Conservation (phyloP, 345 rosid species). For the Adansonia digitata region DNA sequence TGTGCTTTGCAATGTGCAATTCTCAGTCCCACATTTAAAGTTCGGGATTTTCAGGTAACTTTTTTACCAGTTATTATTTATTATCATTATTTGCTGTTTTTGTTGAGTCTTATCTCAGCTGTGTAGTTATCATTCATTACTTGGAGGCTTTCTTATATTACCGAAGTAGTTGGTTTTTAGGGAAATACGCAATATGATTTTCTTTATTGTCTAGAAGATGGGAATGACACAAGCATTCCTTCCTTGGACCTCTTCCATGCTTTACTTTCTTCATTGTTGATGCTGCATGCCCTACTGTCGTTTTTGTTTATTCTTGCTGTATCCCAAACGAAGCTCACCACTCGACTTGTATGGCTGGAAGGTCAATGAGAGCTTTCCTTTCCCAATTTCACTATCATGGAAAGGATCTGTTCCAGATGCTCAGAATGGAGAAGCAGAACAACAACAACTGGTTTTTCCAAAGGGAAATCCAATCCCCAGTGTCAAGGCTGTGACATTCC, state of each 20-base stretch:
- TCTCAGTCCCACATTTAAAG: conserved; percentile 95
- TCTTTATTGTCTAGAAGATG: background rate
- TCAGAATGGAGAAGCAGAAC: conserved; percentile 56
- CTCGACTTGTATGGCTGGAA: conserved; percentile 15
- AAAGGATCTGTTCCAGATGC: conserved; percentile 67
- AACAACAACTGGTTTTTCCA: conserved; percentile 76
- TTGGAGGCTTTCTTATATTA: background rate
- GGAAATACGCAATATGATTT: background rate
- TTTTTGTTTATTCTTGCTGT: background rate
- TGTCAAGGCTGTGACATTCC: conserved; percentile 77
- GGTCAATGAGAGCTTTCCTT: conserved; percentile 90
- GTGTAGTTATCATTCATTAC: background rate
- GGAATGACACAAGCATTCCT: no score
- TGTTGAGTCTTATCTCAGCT: background rate
- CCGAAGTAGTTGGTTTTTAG: background rate
- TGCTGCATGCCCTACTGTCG: background rate
- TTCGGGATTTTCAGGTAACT: conserved; percentile 91
- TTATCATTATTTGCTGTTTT: background rate
- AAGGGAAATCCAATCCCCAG: conserved; percentile 89
- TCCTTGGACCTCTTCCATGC: background rate
- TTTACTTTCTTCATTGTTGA: background rate
- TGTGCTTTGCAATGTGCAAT: conserved; percentile 93
- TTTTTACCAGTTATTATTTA: background rate
- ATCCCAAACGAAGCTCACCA: background rate
- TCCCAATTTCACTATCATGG: conserved; percentile 72